Base-by-base conservation (phyloP, 129 eudicot genomes). In the Artemisia argyi region DNA sequence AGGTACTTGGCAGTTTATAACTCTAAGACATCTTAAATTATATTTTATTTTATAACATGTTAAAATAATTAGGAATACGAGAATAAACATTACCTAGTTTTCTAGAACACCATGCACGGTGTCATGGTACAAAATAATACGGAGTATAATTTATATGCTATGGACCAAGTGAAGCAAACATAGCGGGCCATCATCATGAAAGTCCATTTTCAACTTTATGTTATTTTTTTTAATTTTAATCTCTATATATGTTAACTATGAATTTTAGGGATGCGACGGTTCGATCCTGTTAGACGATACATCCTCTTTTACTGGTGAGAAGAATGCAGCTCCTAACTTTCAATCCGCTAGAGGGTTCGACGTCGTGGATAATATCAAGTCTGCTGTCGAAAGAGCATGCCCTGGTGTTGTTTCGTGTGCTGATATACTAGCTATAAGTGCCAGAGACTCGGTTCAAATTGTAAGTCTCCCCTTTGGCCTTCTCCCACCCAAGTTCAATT, bases 361-460 rank as follows among this genome's bases (percentile, higher is more conserved):
- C 14, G 96, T 89, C 26, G 68, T 93, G 11, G 98, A 89, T 78
- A 73, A 80, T 75, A 93, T 93, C 12, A 93, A 93, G 53, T 80
- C 96, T 0, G 96, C 90, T 0, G 88, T 93, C 1, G 98, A 93
- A 73, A 82, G 22, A 61, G 96, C 72, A 24, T 93, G 98, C 69
- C 98, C 98, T 3, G 97, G 95, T 11, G 90, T 89, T 1, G 96
- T 87, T 66, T 93, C 98, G 0, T 93, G 98, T 26, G 98, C 98
- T 30, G 98, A 93, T 79, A 74, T 93, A 32, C 59, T 87, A 11
- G 87, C 98, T 22, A 68, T 93, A 69, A 80, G 86, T 13, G 88
- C 98, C 24, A 83, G 97, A 46, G 98, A 93, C 75, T 87, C 97
- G 0, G 95, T 87, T 46, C 52, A 17, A 63, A 85, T 75, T 15